phyloP scores from a whole-genome alignment of 768 basidiomycete genomes.

The Strobilomyces echinocephalus region DNA sequence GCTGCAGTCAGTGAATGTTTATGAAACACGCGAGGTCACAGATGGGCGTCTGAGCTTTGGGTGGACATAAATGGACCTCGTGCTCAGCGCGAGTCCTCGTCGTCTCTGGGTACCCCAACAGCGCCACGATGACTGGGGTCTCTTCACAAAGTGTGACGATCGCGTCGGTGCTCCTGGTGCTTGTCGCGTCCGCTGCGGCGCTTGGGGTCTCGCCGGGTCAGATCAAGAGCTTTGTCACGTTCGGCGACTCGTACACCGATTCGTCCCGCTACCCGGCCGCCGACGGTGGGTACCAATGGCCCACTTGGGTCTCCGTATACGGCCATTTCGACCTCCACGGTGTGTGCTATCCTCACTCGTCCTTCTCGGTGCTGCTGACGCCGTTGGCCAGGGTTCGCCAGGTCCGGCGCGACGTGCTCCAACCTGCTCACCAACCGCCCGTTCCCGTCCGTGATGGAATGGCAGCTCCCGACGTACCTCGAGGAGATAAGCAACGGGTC shows the following conservation, averaged over 20 bases:
- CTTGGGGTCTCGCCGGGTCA: slow-evolving; percentile 36
- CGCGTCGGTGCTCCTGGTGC: slow-evolving; percentile 7
- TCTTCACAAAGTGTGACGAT: slow-evolving; percentile 1
- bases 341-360: not conserved
- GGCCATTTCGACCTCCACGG: slow-evolving; percentile 49
- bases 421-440: slow-evolving; percentile 55
- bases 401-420: slow-evolving; percentile 61
- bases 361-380: not conserved
- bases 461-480: slow-evolving; percentile 47
- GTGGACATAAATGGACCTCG: not conserved
- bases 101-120: not conserved
- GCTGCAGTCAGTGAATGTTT: too few relatives aligned
- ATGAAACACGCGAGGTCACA: not conserved
- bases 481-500: slow-evolving; percentile 39
- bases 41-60: not conserved
- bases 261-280: slow-evolving; percentile 33
- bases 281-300: slow-evolving; percentile 52
- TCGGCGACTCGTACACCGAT: slow-evolving; percentile 66
- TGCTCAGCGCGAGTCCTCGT: not conserved
- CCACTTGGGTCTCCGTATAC: slow-evolving; percentile 54
- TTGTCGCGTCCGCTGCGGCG: slow-evolving; percentile 6
- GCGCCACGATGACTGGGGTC: not conserved
- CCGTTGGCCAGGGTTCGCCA: slow-evolving; percentile 38
- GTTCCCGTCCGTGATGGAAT: slow-evolving; percentile 52
- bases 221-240: slow-evolving; percentile 62